Base-by-base conservation (phyloP, 208 protist genomes). In the Phytomonas sp. region DNA sequence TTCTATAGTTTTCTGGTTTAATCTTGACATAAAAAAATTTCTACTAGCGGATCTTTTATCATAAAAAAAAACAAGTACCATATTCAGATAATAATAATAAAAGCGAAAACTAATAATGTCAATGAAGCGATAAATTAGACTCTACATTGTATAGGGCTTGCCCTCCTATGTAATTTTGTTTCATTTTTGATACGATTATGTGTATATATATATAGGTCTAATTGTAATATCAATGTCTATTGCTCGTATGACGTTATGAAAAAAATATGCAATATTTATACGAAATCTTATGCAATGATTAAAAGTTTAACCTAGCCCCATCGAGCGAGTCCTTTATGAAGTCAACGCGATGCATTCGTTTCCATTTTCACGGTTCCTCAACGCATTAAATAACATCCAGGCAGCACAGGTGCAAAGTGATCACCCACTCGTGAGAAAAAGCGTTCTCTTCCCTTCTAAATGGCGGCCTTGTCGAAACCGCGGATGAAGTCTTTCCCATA, bases 381-480 rank as follows among this genome's bases (percentile, higher is more conserved):
- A 89, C 81, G 29, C 71, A 45, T 60, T 70, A 49, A 81, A 94
- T 91, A 49, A 89, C 60, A 2, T 66, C 80, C 14, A 87, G 89
- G 66, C 86, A 82, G 62, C 71, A 66, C 65, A 34, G 62, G 66
- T 69, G 63, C 87, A 96, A 89, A 19, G 81, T 79, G 3, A 62
- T 29, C 37, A 80, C 70, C 67, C 94, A 96, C 78, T 92, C 80
- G 29, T 83, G 49, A 11, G 78, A 75, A 72, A 96, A 94, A 14
- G n/a, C 75, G 75, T 12, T 69, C 62, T 62, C 82, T 80, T 29
- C 88, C 80, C 29, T 67, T 63, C 45, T 69, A 70, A 23, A 78
- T 85, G n/a, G 71, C 76, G 78, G 93, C 90, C 71, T 96, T 89
- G 70, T 90, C 78, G 73, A 96, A 91, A 29, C 91, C 91, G 68